phyloP scores from a whole-genome alignment of 1,284 basidiomycete genomes.

The Apiotrichum domesticum region DNA sequence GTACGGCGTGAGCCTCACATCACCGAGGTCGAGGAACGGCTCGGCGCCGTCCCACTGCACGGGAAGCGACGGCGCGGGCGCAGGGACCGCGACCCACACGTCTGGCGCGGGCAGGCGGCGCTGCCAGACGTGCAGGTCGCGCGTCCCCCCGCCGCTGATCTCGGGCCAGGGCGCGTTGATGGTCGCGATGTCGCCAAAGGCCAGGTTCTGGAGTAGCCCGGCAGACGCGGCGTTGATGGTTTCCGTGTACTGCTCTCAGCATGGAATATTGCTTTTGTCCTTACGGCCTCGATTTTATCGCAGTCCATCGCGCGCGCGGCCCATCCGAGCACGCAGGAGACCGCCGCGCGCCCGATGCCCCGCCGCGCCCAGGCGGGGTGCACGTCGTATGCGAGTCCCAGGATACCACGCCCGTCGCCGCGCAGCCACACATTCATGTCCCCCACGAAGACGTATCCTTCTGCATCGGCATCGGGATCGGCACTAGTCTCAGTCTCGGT shows the following conservation, averaged over 20 bases:
- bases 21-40: background rate
- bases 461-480: no score
- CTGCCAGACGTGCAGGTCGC: background rate
- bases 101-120: background rate
- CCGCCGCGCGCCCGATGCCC: background rate
- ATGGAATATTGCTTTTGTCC: background rate
- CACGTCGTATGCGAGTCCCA: background rate
- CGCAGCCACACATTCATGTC: background rate
- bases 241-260: background rate
- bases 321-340: background rate
- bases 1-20: conserved; percentile 2
- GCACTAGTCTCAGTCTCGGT: no score
- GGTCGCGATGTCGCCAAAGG: background rate
- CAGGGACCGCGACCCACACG: background rate
- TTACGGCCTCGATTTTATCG: background rate
- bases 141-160: background rate
- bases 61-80: background rate
- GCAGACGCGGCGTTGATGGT: background rate
- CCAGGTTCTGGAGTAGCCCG: background rate
- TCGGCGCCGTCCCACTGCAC: background rate
- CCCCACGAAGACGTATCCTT: background rate
- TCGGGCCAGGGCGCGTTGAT: background rate
- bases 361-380: background rate
- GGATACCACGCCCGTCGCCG: background rate
- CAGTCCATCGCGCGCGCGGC: background rate